A percentile compares a stretch with the other conserved stretches of the same genome.
phyloP scores from a whole-genome alignment of 768 basidiomycete genomes.

The Suillus americanus region DNA sequence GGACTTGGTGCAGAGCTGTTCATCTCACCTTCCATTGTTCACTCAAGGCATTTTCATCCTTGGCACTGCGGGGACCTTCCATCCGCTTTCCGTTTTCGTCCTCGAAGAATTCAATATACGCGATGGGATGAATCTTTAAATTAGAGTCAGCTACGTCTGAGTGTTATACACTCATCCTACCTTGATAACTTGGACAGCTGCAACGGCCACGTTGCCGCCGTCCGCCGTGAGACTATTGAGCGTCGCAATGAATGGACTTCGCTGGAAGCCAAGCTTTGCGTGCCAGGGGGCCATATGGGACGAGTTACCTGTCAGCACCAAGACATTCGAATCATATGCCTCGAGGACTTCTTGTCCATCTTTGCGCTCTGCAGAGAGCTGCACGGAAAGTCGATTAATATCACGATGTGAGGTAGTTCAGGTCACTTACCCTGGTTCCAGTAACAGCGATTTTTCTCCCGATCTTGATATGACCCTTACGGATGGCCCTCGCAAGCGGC shows the following conservation, averaged over 20 bases:
- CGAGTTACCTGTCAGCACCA: conserved; percentile 81
- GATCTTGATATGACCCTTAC: conserved; percentile 61
- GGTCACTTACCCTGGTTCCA: conserved; percentile 68
- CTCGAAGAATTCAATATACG: conserved; percentile 69
- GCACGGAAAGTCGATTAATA: conserved; percentile 3
- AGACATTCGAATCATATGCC: conserved; percentile 63
- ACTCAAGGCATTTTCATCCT: conserved; percentile 60
- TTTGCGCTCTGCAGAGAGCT: conserved; percentile 70
- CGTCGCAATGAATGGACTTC: conserved; percentile 66
- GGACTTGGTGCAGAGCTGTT: neutral
- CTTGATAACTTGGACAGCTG: conserved; percentile 75
- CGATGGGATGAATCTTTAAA: conserved; percentile 66
- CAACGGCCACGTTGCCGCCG: conserved; percentile 73
- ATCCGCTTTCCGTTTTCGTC: conserved; percentile 45
- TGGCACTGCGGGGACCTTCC: conserved; percentile 66
- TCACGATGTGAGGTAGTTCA: neutral
- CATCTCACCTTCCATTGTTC: conserved; percentile 71
- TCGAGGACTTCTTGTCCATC: conserved; percentile 85
- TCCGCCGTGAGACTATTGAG: conserved; percentile 77
- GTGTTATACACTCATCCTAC: conserved; percentile 28
- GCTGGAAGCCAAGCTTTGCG: conserved; percentile 78
- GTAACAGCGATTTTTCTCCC: conserved; percentile 84
- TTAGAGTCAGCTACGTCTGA: conserved; percentile 1
- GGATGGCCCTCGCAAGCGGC: conserved; percentile 68
- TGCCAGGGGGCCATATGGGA: conserved; percentile 89